phyloP scores from a whole-genome alignment of 1,139 yeast species.

The Suhomyces atakaporum region DNA sequence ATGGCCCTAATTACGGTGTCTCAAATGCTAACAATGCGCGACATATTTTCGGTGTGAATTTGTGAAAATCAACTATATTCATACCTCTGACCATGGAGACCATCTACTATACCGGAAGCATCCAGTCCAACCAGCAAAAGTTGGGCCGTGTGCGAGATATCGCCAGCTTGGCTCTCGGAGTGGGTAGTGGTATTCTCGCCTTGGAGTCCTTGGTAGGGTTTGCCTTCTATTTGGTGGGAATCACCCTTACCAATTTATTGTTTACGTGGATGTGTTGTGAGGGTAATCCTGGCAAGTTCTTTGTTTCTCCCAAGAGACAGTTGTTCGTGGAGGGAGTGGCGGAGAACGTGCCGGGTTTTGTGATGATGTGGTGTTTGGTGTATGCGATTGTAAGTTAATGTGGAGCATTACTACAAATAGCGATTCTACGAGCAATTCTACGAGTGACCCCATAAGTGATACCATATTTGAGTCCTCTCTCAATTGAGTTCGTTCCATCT shows the following conservation, averaged over 20 bases:
- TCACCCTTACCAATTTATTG: conserved; percentile 43
- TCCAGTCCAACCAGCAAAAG: conserved; percentile 40
- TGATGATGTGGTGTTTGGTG: conserved; percentile 84
- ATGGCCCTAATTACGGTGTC: too few species aligned
- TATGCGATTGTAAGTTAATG: conserved; percentile 54
- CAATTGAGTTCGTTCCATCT: too few species aligned
- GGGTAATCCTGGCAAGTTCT: conserved; percentile 48
- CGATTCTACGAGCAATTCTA: too few species aligned
- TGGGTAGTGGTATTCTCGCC: conserved; percentile 71
- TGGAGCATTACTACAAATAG: too few species aligned
- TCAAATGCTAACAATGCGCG: too few species aligned
- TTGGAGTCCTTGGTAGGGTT: conserved; percentile 68
- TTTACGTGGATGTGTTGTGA: conserved; percentile 47
- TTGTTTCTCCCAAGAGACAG: conserved; percentile 54
- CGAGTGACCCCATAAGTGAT: too few species aligned
- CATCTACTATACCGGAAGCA: conserved; percentile 19
- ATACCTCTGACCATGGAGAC: conserved; percentile 11
- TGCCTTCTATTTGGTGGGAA: conserved; percentile 54
- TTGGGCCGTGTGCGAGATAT: conserved; percentile 62
- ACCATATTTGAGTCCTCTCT: too few species aligned
- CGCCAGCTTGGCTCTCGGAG: conserved; percentile 65
- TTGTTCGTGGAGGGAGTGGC: conserved; percentile 57
- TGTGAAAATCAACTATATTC: too few species aligned
- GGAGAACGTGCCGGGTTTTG: conserved; percentile 65
- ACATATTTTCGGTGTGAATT: too few species aligned